Evolutionary conservation across 345 rosid species (phyloP), one percentile per base, ranked within the genome.

Genomic region (Kernera saxatilis): DNA sequence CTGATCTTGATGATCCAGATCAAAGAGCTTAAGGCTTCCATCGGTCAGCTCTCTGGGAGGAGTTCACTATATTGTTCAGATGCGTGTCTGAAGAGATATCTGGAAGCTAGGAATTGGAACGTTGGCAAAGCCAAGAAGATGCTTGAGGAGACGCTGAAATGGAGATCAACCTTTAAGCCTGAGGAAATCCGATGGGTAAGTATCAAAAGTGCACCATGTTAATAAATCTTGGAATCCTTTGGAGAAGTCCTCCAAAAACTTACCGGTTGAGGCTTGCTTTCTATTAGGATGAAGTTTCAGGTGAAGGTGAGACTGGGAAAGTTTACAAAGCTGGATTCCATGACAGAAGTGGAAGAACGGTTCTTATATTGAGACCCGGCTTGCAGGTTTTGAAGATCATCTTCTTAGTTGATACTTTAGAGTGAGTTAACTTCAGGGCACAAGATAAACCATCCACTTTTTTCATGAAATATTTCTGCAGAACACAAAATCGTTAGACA

Each of bases 241-340:
- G 14, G 27, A 6, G 23, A 30, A 3, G 4, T 19, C 2, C 2
- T 59, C 69, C 2, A 22, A 10, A 19, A 53, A 15, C 65, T 61
- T 18, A 44, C 14, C 4, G 1, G 8, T 30, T 17, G 19, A 67
- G 26, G 1, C 19, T 54, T 63, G 30, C 64, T 65, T 55, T 69
- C 12, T 72, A 15, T 39, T 80, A 94, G 99, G 64, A 64, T 66
- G 86, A 94, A 76, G 86, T 94, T 78, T 84, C 94, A 39, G 75
- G 56, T 30, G 97, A 94, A 84, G 91, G 99, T 26, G 97, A 86
- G 78, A 94, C 99, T 14, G 99, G 99, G 27, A 94, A 94, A 78
- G 71, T 85, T 11, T 91, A 80, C 79, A 82, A 88, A 77, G 99
- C 97, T 61, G 81, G 82, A 69, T 94, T 94, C 81, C 96, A 78